Conservation (phyloP, 768 basidiomycete species). For the Tylopilus rubrobrunneus region DNA sequence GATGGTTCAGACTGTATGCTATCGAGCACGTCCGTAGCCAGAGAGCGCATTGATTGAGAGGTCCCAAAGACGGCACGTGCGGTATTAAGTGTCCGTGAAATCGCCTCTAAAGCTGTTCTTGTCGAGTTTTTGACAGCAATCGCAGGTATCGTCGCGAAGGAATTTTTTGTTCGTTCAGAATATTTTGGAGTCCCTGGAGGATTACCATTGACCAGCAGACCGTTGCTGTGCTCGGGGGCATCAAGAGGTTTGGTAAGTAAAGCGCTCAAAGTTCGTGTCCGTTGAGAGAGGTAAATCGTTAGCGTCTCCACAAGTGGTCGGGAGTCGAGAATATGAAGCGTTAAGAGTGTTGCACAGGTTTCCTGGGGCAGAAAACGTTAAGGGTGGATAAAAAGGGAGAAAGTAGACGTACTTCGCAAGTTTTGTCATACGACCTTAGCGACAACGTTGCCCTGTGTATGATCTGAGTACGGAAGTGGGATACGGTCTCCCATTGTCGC, state of each 20-base stretch:
- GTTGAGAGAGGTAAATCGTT: constrained; percentile 65
- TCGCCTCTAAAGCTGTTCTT: constrained; percentile 47
- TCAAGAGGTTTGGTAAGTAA: constrained; percentile 36
- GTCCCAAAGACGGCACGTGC: constrained; percentile 57
- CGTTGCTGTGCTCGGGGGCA: constrained; percentile 26
- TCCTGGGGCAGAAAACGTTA: constrained; percentile 40
- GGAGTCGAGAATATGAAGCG: constrained; percentile 87
- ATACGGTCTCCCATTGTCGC: constrained; percentile 89
- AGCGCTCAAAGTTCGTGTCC: constrained; percentile 53
- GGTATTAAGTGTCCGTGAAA: constrained; percentile 56
- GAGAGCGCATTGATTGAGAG: constrained; percentile 33
- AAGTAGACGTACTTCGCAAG: constrained; percentile 45
- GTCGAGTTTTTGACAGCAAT: constrained; percentile 54
- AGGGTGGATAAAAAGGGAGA: neutral
- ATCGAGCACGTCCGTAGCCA: constrained; percentile 55
- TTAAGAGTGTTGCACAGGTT: constrained; percentile 72
- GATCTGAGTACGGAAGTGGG: constrained; percentile 85
- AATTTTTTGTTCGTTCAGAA: neutral
- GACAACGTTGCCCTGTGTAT: constrained; percentile 81
- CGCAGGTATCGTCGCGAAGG: constrained; percentile 34
- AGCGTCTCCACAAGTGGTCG: constrained; percentile 73
- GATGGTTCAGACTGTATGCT: constrained; percentile 55
- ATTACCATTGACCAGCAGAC: constrained; percentile 36
- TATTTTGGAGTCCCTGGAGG: constrained; percentile 17
- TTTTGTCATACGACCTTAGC: constrained; percentile 57